Evolutionary conservation across 176 grass and related monocot species (phyloP).

Genomic region (Pontederia paniculata): DNA sequence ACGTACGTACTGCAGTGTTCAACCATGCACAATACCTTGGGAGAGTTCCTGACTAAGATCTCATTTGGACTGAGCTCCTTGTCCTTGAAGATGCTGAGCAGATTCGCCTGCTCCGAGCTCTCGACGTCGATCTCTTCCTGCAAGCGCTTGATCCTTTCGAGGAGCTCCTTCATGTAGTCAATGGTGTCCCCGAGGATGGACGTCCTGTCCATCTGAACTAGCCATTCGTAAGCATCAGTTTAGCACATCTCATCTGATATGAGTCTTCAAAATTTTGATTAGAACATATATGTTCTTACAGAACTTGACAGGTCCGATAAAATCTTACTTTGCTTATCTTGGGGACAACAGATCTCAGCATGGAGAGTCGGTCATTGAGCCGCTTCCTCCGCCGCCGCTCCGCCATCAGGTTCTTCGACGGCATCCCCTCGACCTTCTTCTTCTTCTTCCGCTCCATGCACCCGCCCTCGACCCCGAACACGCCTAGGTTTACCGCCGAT

Average conservation of each 20-base stretch:
- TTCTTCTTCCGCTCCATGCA: constrained; percentile 62
- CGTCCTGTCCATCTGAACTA: constrained; percentile 99
- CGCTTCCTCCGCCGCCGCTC: constrained; percentile 89
- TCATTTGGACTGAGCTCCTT: constrained; percentile 59
- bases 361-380: constrained; percentile 91
- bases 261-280: too few relatives aligned
- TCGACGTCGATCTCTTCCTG: constrained; percentile 55
- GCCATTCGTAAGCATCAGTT: too few relatives aligned
- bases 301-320: too few relatives aligned
- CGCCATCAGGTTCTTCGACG: too few relatives aligned
- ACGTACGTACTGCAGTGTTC: too few relatives aligned
- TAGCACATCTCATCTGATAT: too few relatives aligned
- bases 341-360: too few relatives aligned
- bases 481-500: constrained; percentile 12
- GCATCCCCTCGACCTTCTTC: constrained; percentile 78
- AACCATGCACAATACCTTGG: constrained; percentile 62
- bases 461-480: constrained; percentile 11
- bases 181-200: constrained; percentile 97
- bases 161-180: constrained; percentile 99
- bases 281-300: too few relatives aligned
- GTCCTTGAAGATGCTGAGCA: constrained; percentile 68
- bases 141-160: constrained; percentile 80
- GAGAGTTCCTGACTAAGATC: constrained; percentile 80
- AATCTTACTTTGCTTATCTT: constrained; percentile 94
- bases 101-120: constrained; percentile 20